Evolutionary conservation across 1,139 yeast genomes (phyloP).

Genomic region (Pneumocystis oryctolagi): DNA sequence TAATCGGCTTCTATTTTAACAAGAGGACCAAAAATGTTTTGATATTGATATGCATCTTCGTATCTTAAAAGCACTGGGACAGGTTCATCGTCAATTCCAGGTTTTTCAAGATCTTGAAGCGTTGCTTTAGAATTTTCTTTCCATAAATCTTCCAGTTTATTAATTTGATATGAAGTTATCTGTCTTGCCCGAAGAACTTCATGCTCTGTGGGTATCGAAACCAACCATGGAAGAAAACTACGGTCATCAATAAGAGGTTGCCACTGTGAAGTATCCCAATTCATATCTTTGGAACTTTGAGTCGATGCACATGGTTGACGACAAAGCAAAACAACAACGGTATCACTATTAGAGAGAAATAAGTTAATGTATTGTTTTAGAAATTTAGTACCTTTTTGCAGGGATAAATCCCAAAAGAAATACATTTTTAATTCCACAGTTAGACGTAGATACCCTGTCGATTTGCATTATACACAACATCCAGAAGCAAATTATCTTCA

Average conservation of each 20-base stretch:
- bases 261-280: slow-evolving; percentile 88
- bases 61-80: slow-evolving; percentile 64
- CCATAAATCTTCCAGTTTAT: slow-evolving; percentile 72
- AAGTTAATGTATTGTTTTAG: background rate
- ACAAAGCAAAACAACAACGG: slow-evolving; percentile 58
- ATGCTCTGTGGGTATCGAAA: slow-evolving; percentile 51
- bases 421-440: slow-evolving; percentile 71
- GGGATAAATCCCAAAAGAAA: slow-evolving; percentile 77
- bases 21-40: slow-evolving; percentile 70
- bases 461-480: slow-evolving; percentile 64
- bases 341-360: background rate
- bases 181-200: slow-evolving; percentile 41
- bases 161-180: slow-evolving; percentile 51
- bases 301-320: slow-evolving; percentile 79
- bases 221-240: slow-evolving; percentile 69
- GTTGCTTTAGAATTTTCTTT: slow-evolving; percentile 55
- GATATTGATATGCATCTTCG: slow-evolving; percentile 74
- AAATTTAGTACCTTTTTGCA: slow-evolving; percentile 35
- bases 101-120: slow-evolving; percentile 35
- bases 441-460: slow-evolving; percentile 81
- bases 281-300: slow-evolving; percentile 26
- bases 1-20: slow-evolving; percentile 69
- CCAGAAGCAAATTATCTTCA: slow-evolving; percentile 84
- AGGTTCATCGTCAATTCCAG: slow-evolving; percentile 43
- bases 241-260: slow-evolving; percentile 71